Evolutionary conservation across 1,284 basidiomycete genomes (phyloP).

Genomic region (Exobasidium rhododendri): DNA sequence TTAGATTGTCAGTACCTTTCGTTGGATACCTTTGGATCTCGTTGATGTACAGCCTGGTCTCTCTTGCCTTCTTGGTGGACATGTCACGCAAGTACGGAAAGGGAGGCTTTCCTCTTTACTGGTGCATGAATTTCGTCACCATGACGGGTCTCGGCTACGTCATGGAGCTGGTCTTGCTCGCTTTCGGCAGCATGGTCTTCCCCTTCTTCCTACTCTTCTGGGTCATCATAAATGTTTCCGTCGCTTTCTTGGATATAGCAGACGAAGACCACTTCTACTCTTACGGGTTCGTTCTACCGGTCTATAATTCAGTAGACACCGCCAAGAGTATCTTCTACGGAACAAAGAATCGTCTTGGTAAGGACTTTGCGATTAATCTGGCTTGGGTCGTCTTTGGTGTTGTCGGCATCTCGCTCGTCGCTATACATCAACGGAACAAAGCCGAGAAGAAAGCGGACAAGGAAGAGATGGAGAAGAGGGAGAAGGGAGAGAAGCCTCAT

Average conservation of each 20-base stretch:
- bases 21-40: constrained; percentile 10
- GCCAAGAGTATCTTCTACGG: neutral
- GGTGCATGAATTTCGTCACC: neutral
- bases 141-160: constrained; percentile 2
- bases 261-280: neutral
- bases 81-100: constrained; percentile 3
- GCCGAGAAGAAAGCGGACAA: neutral
- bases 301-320: neutral
- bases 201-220: constrained; percentile 8
- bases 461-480: neutral
- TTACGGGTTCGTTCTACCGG: neutral
- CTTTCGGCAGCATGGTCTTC: constrained; percentile 2
- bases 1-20: neutral
- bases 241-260: constrained; percentile 2
- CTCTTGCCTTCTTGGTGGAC: constrained; percentile 7
- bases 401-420: neutral
- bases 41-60: constrained; percentile 9
- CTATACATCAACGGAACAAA: neutral
- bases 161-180: constrained; percentile 7
- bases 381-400: neutral
- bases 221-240: constrained; percentile 1
- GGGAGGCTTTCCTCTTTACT: constrained; percentile 6
- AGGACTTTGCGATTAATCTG: neutral
- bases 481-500: neutral
- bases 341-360: neutral